A percentile compares a stretch with the other conserved stretches of the same genome.
These are phyloP conservation scores for Suillus sp. DNA, from an alignment of 768 basidiomycete species.

Conservation along the genomic window DNA sequence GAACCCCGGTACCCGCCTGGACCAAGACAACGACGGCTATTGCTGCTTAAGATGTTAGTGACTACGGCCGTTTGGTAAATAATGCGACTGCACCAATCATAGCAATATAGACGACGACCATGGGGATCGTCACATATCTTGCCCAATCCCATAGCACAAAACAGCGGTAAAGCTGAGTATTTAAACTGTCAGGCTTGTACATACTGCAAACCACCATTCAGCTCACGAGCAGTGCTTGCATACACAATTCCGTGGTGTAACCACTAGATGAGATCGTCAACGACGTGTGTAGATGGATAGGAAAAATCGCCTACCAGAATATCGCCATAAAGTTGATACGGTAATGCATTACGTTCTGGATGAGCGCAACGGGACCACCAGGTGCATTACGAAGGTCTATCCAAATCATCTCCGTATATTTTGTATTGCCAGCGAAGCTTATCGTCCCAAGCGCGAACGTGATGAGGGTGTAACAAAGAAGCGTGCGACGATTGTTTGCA, in stretches of 20 bases:
- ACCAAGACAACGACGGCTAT: background rate
- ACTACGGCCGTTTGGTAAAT: background rate
- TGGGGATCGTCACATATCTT: background rate
- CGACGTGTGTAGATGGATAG: background rate
- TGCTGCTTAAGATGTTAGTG: background rate
- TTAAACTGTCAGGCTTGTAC: background rate
- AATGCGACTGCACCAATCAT: background rate
- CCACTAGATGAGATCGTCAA: background rate
- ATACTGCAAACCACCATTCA: background rate
- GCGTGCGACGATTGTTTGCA: background rate
- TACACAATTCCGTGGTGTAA: background rate
- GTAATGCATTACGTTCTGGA: background rate
- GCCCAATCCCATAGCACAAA: background rate
- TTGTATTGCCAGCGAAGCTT: background rate
- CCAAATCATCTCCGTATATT: constrained; percentile 4
- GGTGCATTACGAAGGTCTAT: background rate
- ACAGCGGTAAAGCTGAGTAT: constrained; percentile 6
- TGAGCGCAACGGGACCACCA: background rate
- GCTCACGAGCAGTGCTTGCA: background rate
- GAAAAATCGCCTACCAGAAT: background rate
- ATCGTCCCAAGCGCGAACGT: background rate
- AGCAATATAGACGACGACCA: background rate
- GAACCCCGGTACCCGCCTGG: background rate
- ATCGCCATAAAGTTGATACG: background rate
- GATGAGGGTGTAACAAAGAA: constrained; percentile 1